Percentiles rank a stretch among this genome's conserved stretches.
phyloP scores from a whole-genome alignment of 495 filamentous ascomycete species.

The Aspergillus baeticus region DNA sequence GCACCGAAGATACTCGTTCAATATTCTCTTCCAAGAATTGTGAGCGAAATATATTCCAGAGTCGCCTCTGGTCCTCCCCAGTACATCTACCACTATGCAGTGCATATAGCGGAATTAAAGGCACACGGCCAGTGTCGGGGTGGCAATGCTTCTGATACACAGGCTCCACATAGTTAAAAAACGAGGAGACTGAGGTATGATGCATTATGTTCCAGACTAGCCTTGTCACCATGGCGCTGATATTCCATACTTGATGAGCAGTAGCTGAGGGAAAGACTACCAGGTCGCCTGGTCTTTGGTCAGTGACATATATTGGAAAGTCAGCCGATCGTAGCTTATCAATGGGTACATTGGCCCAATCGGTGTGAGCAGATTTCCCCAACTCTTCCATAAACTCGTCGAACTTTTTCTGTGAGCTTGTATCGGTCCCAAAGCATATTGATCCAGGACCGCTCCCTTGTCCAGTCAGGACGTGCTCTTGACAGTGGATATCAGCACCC shows the following conservation, averaged over 20 bases:
- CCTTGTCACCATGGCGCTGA: conserved; percentile 20
- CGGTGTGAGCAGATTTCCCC: conserved; percentile 22
- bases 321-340: conserved; percentile 13
- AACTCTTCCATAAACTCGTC: conserved; percentile 22
- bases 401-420: conserved; percentile 15
- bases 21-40: conserved; percentile 19
- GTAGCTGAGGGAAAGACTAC: conserved; percentile 24
- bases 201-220: conserved; percentile 28
- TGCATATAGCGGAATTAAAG: conserved; percentile 18
- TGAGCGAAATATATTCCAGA: conserved; percentile 13
- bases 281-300: conserved; percentile 23
- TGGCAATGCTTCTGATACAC: conserved; percentile 22
- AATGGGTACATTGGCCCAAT: conserved; percentile 21
- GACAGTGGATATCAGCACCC: neutral
- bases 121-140: conserved; percentile 21
- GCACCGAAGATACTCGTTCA: neutral
- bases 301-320: conserved; percentile 24
- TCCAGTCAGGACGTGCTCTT: neutral
- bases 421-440: conserved; percentile 24
- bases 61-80: neutral
- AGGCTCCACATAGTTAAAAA: conserved; percentile 24
- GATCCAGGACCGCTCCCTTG: conserved; percentile 14
- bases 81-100: neutral
- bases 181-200: conserved; percentile 13
- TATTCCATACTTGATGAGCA: conserved; percentile 26